phyloP scores from a whole-genome alignment of 2,329 filamentous ascomycete species.

The Aspergillus brunneoviolaceus region DNA sequence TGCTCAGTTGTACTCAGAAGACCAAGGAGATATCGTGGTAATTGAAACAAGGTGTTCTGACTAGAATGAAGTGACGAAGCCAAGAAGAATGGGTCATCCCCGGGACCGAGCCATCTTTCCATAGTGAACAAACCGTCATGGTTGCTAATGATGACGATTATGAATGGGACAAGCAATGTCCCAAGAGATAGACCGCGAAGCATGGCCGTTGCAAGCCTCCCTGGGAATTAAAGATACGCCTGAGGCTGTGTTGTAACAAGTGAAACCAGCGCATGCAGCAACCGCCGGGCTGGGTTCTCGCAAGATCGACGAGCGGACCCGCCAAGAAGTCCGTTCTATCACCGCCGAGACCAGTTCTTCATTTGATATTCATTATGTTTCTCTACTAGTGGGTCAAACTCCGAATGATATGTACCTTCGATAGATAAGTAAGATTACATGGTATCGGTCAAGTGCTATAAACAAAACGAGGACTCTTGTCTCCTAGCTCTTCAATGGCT shows the following conservation, averaged over 20 bases:
- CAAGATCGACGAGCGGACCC: not conserved
- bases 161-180: constrained; percentile 8
- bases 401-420: not conserved
- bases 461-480: constrained; percentile 42
- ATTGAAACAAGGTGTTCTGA: constrained; percentile 24
- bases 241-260: not conserved
- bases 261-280: not conserved
- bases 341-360: not conserved
- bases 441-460: constrained; percentile 35
- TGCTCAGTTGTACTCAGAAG: not conserved
- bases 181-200: not conserved
- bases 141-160: constrained; percentile 12
- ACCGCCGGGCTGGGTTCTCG: not conserved
- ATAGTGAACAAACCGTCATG: not conserved
- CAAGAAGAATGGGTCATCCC: not conserved
- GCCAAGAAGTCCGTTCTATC: not conserved
- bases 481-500: constrained; percentile 45
- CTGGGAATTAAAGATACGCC: too few species aligned
- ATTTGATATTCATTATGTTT: too few species aligned
- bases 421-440: too few species aligned
- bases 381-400: too few species aligned
- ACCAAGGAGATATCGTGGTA: constrained; percentile 1
- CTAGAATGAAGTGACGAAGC: constrained; percentile 16
- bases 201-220: constrained; percentile 6
- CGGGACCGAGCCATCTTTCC: not conserved